Conservation (phyloP, 1,139 yeast species). For the Sugiyamaella sp. region DNA sequence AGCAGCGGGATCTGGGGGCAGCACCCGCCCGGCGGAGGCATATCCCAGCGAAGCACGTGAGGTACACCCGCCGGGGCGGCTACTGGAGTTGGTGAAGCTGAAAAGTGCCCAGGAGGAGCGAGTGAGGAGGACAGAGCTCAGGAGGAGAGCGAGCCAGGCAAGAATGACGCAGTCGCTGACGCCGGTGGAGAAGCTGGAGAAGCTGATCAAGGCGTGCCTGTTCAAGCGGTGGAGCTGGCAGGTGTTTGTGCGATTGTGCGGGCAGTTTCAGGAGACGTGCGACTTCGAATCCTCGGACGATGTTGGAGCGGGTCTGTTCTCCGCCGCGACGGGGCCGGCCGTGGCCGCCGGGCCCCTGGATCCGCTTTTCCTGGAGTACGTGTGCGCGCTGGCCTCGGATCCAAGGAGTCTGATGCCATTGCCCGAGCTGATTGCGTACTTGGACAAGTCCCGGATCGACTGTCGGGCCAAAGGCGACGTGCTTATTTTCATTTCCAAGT, state of each 20-base stretch:
- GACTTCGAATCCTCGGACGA: constrained; percentile 17
- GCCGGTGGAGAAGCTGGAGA: constrained; percentile 27
- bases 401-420: constrained; percentile 34
- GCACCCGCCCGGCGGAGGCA: no score
- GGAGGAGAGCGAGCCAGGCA: no score
- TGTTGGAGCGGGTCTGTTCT: background rate
- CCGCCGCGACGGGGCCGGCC: no score
- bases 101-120: background rate
- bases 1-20: no score
- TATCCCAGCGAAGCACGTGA: no score
- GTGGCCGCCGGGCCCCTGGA: constrained; percentile 26
- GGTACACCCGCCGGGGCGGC: no score
- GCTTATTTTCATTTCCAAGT: constrained; percentile 13
- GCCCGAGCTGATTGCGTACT: constrained; percentile 29
- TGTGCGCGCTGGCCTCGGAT: constrained; percentile 38
- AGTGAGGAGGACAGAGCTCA: background rate
- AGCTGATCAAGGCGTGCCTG: constrained; percentile 30
- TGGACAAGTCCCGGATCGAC: constrained; percentile 9
- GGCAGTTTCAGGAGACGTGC: constrained; percentile 39
- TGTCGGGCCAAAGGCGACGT: constrained; percentile 4
- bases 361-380: constrained; percentile 41
- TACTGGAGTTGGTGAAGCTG: background rate
- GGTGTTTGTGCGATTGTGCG: constrained; percentile 36
- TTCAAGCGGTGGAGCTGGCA: constrained; percentile 31
- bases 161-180: constrained; percentile 23